Evolutionary conservation across 2,329 filamentous ascomycete species (phyloP).

Genomic region (Tolypocladium nubicola): DNA sequence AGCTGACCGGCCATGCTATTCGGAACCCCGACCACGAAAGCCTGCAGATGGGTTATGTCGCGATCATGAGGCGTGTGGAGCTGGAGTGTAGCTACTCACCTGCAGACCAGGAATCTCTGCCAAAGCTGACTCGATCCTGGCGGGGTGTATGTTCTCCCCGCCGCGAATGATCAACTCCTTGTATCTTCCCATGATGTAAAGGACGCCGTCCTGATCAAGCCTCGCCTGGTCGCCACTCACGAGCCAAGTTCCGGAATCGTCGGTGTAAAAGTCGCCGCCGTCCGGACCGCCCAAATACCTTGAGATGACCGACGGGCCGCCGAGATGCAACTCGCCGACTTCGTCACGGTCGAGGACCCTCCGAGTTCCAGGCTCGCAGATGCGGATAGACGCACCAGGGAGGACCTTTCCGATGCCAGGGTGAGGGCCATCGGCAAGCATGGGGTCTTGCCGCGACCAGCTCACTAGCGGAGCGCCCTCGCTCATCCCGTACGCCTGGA

Average conservation of each 20-base stretch:
- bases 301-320: constrained; percentile 23
- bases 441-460: constrained; percentile 22
- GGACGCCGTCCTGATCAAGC: constrained; percentile 24
- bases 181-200: constrained; percentile 29
- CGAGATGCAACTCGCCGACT: constrained; percentile 29
- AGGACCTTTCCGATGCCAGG: constrained; percentile 30
- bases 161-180: constrained; percentile 35
- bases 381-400: constrained; percentile 25
- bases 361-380: constrained; percentile 22
- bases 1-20: constrained; percentile 36
- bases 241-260: constrained; percentile 23
- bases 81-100: constrained; percentile 5
- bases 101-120: constrained; percentile 20
- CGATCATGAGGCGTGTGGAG: not conserved
- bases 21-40: constrained; percentile 30
- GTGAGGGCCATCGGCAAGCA: constrained; percentile 20
- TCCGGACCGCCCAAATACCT: constrained; percentile 19
- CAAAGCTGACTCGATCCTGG: constrained; percentile 24
- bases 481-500: constrained; percentile 35
- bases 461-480: constrained; percentile 30
- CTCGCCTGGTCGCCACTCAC: constrained; percentile 29
- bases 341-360: constrained; percentile 18
- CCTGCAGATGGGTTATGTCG: constrained; percentile 8
- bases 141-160: constrained; percentile 32
- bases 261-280: constrained; percentile 22